These are phyloP conservation scores for Kuraishia ogatae DNA, from an alignment of 805 yeast genomes.

Conservation along the genomic window DNA sequence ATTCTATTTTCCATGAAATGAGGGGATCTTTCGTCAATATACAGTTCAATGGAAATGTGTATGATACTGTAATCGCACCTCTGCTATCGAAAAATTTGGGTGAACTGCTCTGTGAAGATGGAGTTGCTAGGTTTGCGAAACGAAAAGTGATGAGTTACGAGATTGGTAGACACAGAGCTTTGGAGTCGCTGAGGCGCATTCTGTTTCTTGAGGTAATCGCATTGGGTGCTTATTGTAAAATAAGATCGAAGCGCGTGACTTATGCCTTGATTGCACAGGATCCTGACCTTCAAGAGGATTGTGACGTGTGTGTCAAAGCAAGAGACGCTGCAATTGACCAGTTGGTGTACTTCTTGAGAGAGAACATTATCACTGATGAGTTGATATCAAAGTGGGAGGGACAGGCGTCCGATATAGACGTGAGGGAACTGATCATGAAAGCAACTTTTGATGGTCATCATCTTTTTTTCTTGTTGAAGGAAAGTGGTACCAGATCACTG, in stretches of 20 bases:
- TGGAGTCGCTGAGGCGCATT: neutral
- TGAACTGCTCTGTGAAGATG: slow-evolving; percentile 8
- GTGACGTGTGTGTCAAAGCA: neutral
- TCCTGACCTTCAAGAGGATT: neutral
- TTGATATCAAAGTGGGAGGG: neutral
- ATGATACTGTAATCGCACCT: slow-evolving; percentile 8
- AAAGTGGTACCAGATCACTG: neutral
- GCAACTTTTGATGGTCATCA: neutral
- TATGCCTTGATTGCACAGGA: neutral
- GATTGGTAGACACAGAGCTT: neutral
- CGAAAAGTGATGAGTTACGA: neutral
- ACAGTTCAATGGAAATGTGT: slow-evolving; percentile 9
- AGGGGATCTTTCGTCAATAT: slow-evolving; percentile 10
- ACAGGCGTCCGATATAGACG: neutral
- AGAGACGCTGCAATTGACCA: neutral
- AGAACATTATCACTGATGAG: neutral
- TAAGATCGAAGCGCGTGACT: neutral
- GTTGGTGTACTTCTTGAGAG: neutral
- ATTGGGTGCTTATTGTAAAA: neutral
- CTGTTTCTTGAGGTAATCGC: neutral
- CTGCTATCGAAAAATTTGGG: slow-evolving; percentile 5
- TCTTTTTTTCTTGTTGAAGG: neutral
- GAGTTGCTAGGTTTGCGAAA: neutral
- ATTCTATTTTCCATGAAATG: slow-evolving; percentile 8
- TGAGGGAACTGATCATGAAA: neutral